Evolutionary conservation across 1,284 basidiomycete species (phyloP).

Genomic region (Caloboletus firmus): DNA sequence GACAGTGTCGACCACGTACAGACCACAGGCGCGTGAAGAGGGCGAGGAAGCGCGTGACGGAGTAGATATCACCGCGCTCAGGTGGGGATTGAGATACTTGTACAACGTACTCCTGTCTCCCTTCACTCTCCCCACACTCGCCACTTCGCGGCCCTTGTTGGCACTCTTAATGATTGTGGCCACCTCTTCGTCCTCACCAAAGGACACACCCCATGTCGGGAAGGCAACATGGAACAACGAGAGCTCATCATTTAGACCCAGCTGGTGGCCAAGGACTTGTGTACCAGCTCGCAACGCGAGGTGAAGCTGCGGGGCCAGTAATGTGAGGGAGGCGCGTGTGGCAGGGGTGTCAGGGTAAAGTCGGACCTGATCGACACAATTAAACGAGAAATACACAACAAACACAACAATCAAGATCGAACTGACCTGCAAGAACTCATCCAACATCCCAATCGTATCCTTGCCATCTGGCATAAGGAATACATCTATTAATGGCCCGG

Average conservation of each 20-base stretch:
- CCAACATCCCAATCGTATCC: slow-evolving; percentile 60
- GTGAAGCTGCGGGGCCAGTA: slow-evolving; percentile 45
- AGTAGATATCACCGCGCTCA: slow-evolving; percentile 67
- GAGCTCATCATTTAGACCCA: slow-evolving; percentile 45
- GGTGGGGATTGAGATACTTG: slow-evolving; percentile 90
- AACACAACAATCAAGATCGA: neutral
- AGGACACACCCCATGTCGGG: slow-evolving; percentile 64
- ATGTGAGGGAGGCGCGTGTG: slow-evolving; percentile 44
- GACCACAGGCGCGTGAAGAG: slow-evolving; percentile 44
- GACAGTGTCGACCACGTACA: slow-evolving; percentile 77
- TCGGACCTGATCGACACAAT: slow-evolving; percentile 44
- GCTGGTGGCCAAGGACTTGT: slow-evolving; percentile 57
- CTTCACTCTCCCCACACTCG: slow-evolving; percentile 80
- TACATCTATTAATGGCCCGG: slow-evolving; percentile 57
- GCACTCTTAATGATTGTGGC: slow-evolving; percentile 49
- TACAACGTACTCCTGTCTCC: slow-evolving; percentile 89
- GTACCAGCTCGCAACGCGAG: slow-evolving; percentile 55
- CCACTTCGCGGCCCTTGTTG: slow-evolving; percentile 52
- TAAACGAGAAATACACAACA: neutral
- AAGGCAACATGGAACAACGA: slow-evolving; percentile 52
- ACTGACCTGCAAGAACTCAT: slow-evolving; percentile 63
- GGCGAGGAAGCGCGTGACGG: slow-evolving; percentile 7
- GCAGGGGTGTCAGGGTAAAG: slow-evolving; percentile 61
- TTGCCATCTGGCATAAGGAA: slow-evolving; percentile 49
- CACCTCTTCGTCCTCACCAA: slow-evolving; percentile 55